Evolutionary conservation across 306 rosid species (phyloP), one percentile per base, ranked within the genome.

Genomic region (Hylodesmum podocarpum): DNA sequence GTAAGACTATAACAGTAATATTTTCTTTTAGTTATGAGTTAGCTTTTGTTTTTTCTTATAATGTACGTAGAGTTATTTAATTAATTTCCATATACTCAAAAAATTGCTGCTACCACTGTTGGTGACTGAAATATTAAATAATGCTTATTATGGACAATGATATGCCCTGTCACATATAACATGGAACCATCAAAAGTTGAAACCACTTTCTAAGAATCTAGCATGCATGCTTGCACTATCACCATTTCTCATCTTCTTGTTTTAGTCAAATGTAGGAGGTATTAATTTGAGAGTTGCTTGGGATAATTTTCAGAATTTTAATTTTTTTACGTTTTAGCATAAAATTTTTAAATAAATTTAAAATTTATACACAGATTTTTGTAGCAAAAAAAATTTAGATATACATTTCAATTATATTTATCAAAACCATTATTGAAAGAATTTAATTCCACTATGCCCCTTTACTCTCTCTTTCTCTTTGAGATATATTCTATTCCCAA

Each of bases 401-500:
- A 44, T 4, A 4, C 16, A 41, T 44, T 46, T 4, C 16, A 6
- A 46, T n/a, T 47, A 16, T 7, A 47, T n/a, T 47, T 8, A 3
- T 50, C 4, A 19, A 50, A 49, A 19, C 21, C 12, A 50, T 16
- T 18, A 0, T 39, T 2, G 4, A 24, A 53, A 34, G 51, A 65
- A 21, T 72, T 72, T 54, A 6, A 7, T 44, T 36, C 76, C 68
- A 66, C 81, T 15, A 59, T 53, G 9, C 3, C 46, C 67, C 15
- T 37, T 27, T 29, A 31, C 39, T 14, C 57, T 67, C 41, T 76
- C 21, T 50, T 22, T 19, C 5, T 57, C 65, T 2, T 47, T 15
- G 8, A 41, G 18, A 41, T 12, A 67, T 19, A 33, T 74, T 81
- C 57, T 58, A 66, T 67, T 75, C 77, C 77, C 71, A 43, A 57